phyloP scores from a whole-genome alignment of 257 asterid species.

The Solanum virginianum region DNA sequence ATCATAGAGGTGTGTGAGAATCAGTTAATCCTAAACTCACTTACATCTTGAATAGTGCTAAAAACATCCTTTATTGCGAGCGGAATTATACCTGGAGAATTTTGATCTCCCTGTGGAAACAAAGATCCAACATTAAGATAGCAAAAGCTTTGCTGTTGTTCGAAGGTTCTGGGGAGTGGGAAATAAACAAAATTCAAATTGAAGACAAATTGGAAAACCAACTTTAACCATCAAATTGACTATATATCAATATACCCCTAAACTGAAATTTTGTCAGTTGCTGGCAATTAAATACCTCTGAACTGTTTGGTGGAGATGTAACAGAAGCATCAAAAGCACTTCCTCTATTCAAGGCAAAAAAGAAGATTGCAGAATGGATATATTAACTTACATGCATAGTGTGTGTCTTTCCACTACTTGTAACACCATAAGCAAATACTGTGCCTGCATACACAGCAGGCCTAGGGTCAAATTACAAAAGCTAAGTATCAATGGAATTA shows the following conservation, averaged over 20 bases:
- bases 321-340: not conserved
- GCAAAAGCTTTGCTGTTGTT: not conserved
- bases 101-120: slow-evolving; percentile 76
- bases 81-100: slow-evolving; percentile 88
- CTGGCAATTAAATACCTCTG: not conserved
- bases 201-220: not conserved
- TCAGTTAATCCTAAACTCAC: slow-evolving; percentile 12
- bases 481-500: not conserved
- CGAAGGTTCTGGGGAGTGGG: not conserved
- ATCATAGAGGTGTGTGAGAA: not conserved
- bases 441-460: slow-evolving; percentile 58
- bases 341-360: not conserved
- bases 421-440: slow-evolving; percentile 99
- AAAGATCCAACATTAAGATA: not conserved
- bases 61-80: slow-evolving; percentile 96
- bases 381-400: slow-evolving; percentile 91
- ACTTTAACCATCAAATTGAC: not conserved
- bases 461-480: slow-evolving; percentile 8
- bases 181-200: not conserved
- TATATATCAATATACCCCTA: not conserved
- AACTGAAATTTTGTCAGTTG: not conserved
- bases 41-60: slow-evolving; percentile 97
- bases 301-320: not conserved
- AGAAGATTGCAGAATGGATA: slow-evolving; percentile 1
- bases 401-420: slow-evolving; percentile 99